Percentiles rank a stretch among this genome's conserved stretches.
phyloP scores from a whole-genome alignment of 495 filamentous ascomycete genomes.

The Tuber borchii region DNA sequence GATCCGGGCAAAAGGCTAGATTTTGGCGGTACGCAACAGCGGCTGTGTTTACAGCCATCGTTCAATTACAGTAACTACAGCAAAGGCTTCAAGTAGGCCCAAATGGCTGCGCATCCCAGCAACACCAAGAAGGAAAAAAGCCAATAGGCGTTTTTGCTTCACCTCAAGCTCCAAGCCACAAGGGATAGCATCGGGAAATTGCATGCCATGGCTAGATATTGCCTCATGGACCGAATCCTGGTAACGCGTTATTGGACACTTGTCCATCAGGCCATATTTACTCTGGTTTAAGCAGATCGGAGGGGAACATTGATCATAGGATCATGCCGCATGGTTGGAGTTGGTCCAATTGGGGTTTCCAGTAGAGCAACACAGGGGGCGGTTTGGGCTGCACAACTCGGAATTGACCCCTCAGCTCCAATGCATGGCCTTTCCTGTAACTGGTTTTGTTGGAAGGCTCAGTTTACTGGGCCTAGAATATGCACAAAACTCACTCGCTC shows the following conservation, averaged over 20 bases:
- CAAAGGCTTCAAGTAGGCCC: neutral
- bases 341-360: neutral
- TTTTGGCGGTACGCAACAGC: no score
- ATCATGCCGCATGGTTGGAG: neutral
- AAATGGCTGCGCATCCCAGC: neutral
- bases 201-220: neutral
- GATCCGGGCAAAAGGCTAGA: no score
- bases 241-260: neutral
- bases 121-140: neutral
- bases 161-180: neutral
- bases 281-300: neutral
- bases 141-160: neutral
- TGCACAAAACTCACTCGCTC: neutral
- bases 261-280: neutral
- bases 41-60: no score
- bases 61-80: no score
- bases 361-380: neutral
- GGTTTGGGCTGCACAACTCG: neutral
- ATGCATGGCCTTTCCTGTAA: neutral
- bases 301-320: neutral
- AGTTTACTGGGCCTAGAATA: neutral
- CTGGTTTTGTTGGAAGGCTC: neutral
- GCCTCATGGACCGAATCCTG: neutral
- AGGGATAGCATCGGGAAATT: neutral
- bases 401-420: neutral